Evolutionary conservation across 805 yeast genomes (phyloP), one percentile per base, ranked within the genome.

Genomic region (Nematodospora valgi): DNA sequence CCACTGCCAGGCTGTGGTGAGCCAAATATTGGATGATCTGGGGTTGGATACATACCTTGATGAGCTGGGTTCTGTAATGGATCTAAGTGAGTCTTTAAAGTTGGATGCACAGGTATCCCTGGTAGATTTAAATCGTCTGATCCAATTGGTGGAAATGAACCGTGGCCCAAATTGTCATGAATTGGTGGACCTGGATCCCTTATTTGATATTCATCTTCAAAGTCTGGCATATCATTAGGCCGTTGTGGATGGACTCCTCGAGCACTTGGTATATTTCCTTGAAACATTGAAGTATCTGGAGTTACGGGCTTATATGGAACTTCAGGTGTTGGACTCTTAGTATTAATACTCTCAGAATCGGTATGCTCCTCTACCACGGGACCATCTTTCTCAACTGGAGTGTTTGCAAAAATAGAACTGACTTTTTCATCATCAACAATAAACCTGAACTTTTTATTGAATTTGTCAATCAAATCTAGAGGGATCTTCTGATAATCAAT

Each of bases 121-220:
- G 65, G 45, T 2, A 82, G 82, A 39, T 71, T 61, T 27, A 75
- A 53, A 48, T 78, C 84, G 9, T 62, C 49, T 21, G 67, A 71
- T 0, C 83, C 84, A 24, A 74, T 62, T 0, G 64, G 35, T 4
- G 67, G 63, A 13, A 43, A 23, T 13, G 12, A 12, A 2, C 14
- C 3, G 40, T 16, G 16, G 8, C 18, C 12, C 19, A 26, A 11
- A 10, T 7, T 21, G 10, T 21, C 23, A 20, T 20, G 16, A 4
- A 9, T 13, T 5, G 41, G 30, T 8, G 25, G 20, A 17, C 36
- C 30, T 9, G 43, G 26, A 16, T 19, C 36, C 13, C 35, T 34
- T 23, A 64, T 50, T 44, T 76, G 74, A 34, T 66, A 68, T 43
- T 76, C 82, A 46, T 72, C 78, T 16, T 72, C 78, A 40, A 72